Percentiles rank a stretch among this genome's conserved stretches.
These are phyloP conservation scores for Giardia duodenalis DNA, from an alignment of 208 protist genomes.

Conservation along the genomic window DNA sequence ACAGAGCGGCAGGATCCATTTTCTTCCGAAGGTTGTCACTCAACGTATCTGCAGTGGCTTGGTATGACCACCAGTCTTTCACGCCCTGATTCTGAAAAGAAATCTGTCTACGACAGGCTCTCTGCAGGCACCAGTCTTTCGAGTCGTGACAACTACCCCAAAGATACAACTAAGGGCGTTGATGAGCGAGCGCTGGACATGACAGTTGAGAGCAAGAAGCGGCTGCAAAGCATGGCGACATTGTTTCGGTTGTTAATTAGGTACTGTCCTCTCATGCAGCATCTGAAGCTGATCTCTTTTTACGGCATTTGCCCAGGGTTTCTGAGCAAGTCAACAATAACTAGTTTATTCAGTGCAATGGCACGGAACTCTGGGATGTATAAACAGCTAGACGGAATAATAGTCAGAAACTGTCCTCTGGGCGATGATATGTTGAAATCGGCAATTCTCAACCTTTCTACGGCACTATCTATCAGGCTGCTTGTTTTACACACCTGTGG, in stretches of 20 bases:
- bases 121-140: too few species aligned
- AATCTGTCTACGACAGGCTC: too few species aligned
- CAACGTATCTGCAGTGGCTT: neutral
- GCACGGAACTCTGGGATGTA: neutral
- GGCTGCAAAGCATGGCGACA: neutral
- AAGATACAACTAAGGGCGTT: too few species aligned
- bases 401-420: neutral
- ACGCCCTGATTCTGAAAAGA: too few species aligned
- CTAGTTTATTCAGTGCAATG: neutral
- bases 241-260: neutral
- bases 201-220: neutral
- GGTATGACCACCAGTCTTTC: too few species aligned
- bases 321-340: neutral
- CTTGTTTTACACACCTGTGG: neutral
- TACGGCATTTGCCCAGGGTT: neutral
- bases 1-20: neutral
- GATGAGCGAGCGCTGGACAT: too few species aligned
- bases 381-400: neutral
- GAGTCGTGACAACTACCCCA: too few species aligned
- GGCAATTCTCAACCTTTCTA: neutral
- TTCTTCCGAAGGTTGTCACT: neutral
- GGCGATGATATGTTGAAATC: neutral
- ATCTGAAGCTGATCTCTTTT: neutral
- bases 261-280: neutral
- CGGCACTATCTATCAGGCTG: neutral